Evolutionary conservation across 345 rosid genomes (phyloP).

Genomic region (Kernera saxatilis): DNA sequence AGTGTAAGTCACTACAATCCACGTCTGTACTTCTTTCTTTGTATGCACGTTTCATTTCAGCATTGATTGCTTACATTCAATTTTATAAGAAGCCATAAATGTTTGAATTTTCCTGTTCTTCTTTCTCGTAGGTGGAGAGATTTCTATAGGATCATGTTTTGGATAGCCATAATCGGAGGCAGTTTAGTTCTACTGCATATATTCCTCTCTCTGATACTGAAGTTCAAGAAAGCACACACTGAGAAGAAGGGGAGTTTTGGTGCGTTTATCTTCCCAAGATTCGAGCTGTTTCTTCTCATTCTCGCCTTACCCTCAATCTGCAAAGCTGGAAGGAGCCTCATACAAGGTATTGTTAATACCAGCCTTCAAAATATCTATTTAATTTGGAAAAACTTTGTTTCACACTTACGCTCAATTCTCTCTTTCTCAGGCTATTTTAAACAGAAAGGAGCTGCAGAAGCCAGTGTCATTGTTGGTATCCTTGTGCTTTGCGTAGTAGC

Average conservation of each 20-base stretch:
- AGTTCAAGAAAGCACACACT: slow-evolving; percentile 37
- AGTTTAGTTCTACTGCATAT: slow-evolving; percentile 61
- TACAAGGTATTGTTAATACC: slow-evolving; percentile 45
- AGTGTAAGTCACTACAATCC: slow-evolving; percentile 42
- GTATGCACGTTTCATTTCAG: background rate
- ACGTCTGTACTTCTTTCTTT: background rate
- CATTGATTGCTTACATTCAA: background rate
- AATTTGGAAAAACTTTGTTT: background rate
- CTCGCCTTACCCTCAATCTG: slow-evolving; percentile 73
- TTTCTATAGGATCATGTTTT: slow-evolving; percentile 82
- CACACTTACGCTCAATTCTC: background rate
- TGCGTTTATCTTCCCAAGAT: slow-evolving; percentile 69
- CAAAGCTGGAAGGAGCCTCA: slow-evolving; percentile 57
- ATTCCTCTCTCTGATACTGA: slow-evolving; percentile 47
- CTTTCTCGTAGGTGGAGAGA: slow-evolving; percentile 68
- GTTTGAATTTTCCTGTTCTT: background rate
- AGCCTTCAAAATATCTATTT: background rate
- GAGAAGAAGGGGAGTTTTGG: slow-evolving; percentile 50
- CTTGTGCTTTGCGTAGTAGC: slow-evolving; percentile 52
- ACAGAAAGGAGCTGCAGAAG: slow-evolving; percentile 41
- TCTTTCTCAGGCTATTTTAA: slow-evolving; percentile 23
- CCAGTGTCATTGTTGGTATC: slow-evolving; percentile 51
- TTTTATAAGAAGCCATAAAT: slow-evolving; percentile 3
- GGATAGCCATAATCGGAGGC: slow-evolving; percentile 68
- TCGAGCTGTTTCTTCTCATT: slow-evolving; percentile 70